phyloP scores from a whole-genome alignment of 176 grass and related monocot genomes.

The Bromus sterilis region DNA sequence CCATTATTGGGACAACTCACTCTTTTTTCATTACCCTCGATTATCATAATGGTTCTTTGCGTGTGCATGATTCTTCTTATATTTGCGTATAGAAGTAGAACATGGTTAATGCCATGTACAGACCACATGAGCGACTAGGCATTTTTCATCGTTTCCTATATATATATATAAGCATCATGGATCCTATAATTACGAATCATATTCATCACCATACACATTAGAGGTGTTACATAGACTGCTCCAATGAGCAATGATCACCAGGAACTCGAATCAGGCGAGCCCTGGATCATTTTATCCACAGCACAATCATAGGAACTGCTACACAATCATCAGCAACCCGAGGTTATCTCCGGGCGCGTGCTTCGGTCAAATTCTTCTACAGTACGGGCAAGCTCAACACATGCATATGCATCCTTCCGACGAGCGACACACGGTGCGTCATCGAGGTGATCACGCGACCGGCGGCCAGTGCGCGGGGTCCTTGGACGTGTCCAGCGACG shows the following conservation, averaged over 20 bases:
- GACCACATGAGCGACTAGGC: too few species aligned
- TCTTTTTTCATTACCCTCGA: neutral
- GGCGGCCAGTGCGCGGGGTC: conserved; percentile 84
- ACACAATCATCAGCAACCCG: conserved; percentile 22
- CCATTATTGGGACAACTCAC: neutral
- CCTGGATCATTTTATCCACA: conserved; percentile 18
- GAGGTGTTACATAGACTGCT: conserved; percentile 18
- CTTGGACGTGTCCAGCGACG: conserved; percentile 86
- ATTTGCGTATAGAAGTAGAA: neutral
- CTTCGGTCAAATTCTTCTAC: conserved; percentile 25
- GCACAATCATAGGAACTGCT: conserved; percentile 16
- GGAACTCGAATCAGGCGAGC: neutral
- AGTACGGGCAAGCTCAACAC: neutral
- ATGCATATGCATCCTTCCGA: neutral
- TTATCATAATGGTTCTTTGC: neutral
- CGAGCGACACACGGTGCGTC: neutral
- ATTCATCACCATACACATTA: neutral
- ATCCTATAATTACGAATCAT: neutral
- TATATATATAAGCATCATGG: neutral
- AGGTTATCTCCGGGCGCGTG: conserved; percentile 4
- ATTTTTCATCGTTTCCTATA: neutral
- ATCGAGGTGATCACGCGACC: conserved; percentile 49
- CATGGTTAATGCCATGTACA: neutral
- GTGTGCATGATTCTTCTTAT: neutral
- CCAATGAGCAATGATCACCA: conserved; percentile 3